Percentiles rank a stretch among this genome's conserved stretches.
These are phyloP conservation scores for Lepidium campestre DNA, from an alignment of 441 rosid species.

Conservation along the genomic window DNA sequence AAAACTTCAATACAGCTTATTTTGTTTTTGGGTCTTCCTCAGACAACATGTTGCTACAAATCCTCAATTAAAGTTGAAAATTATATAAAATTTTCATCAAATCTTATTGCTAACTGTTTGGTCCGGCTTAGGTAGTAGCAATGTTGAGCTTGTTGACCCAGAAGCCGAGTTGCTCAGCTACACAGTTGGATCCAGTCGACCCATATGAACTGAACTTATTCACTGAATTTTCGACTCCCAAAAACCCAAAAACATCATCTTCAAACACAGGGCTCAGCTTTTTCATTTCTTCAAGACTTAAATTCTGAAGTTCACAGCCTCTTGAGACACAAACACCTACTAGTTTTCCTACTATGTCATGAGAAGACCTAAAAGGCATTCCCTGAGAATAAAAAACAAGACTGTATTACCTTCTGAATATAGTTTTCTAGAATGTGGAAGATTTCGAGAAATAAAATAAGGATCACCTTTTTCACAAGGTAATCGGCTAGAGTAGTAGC, in stretches of 20 bases:
- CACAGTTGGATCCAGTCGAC: constrained; percentile 74
- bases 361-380: constrained; percentile 85
- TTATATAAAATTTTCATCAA: background rate
- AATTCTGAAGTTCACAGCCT: constrained; percentile 68
- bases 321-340: constrained; percentile 75
- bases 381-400: constrained; percentile 40
- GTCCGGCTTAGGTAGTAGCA: constrained; percentile 2
- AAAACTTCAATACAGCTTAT: background rate
- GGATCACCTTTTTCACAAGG: constrained; percentile 78
- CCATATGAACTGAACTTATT: constrained; percentile 84
- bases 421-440: background rate
- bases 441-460: background rate
- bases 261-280: constrained; percentile 62
- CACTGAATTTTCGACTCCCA: constrained; percentile 82
- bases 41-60: background rate
- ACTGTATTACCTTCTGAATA: background rate
- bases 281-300: constrained; percentile 65
- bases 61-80: background rate
- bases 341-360: constrained; percentile 76
- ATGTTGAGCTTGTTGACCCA: constrained; percentile 66
- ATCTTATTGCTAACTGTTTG: constrained; percentile 1
- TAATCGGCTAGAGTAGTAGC: constrained; percentile 97
- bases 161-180: constrained; percentile 53
- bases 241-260: constrained; percentile 65
- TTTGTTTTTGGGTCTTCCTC: background rate